Percentiles rank a stretch among this genome's conserved stretches.
Conservation (phyloP, 192 early-diverging fungal species). For the Coemansia sp. region DNA sequence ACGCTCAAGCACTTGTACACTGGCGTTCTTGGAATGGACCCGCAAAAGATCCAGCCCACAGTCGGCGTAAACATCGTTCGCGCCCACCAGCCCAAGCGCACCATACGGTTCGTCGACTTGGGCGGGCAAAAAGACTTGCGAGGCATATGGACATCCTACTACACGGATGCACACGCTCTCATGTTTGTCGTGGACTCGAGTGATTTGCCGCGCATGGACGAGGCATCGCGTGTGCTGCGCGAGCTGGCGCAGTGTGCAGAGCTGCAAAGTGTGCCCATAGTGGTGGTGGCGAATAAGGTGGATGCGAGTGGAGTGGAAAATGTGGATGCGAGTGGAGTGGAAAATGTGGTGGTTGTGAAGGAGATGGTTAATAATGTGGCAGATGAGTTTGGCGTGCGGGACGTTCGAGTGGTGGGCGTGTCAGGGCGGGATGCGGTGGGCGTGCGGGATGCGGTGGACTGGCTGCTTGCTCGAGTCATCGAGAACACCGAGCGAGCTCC, state of each 20-base stretch:
- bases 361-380: constrained; percentile 91
- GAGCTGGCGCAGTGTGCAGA: constrained; percentile 67
- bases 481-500: not conserved
- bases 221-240: constrained; percentile 26
- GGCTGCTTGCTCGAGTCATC: constrained; percentile 61
- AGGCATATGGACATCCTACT: constrained; percentile 92
- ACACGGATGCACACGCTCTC: constrained; percentile 87
- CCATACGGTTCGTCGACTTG: constrained; percentile 91
- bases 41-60: constrained; percentile 91
- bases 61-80: constrained; percentile 88
- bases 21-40: constrained; percentile 69
- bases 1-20: constrained; percentile 80
- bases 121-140: constrained; percentile 89
- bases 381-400: constrained; percentile 75
- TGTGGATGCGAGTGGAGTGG: constrained; percentile 8
- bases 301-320: constrained; percentile 19
- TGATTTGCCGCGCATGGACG: constrained; percentile 68
- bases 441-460: constrained; percentile 85
- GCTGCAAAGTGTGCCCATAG: constrained; percentile 80
- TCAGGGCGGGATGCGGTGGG: constrained; percentile 63
- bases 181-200: constrained; percentile 92
- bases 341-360: constrained; percentile 79
- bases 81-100: constrained; percentile 12
- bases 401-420: constrained; percentile 74
- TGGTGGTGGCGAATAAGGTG: constrained; percentile 95